These are phyloP conservation scores for Teratosphaeria viscida DNA, from an alignment of 2,329 filamentous ascomycete genomes.

Conservation along the genomic window DNA sequence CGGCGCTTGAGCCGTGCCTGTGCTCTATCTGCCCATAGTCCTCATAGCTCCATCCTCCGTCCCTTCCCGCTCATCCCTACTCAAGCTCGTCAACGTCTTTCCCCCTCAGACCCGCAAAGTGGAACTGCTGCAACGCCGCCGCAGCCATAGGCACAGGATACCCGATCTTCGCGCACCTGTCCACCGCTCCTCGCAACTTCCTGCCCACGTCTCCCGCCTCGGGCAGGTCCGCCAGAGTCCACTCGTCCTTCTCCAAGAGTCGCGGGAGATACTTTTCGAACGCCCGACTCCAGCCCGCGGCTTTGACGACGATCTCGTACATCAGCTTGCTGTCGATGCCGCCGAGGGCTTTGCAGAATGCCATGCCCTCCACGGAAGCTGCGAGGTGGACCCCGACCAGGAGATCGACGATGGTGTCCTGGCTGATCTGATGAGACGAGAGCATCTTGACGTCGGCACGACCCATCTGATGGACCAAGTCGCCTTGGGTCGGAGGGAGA, in stretches of 20 bases:
- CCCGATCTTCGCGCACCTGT: conserved; percentile 25
- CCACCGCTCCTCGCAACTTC: conserved; percentile 32
- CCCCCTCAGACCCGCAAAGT: conserved; percentile 18
- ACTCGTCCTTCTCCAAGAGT: conserved; percentile 26
- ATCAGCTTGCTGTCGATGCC: conserved; percentile 34
- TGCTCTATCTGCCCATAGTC: not conserved
- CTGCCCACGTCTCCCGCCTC: conserved; percentile 28
- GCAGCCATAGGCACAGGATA: conserved; percentile 27
- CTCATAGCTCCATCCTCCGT: not conserved
- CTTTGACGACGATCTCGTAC: conserved; percentile 37
- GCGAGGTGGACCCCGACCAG: conserved; percentile 40
- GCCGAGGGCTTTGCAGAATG: conserved; percentile 36
- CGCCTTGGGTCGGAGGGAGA: conserved; percentile 23
- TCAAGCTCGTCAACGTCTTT: conserved; percentile 9
- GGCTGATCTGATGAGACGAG: conserved; percentile 21
- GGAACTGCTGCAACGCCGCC: conserved; percentile 25
- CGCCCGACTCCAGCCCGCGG: conserved; percentile 37
- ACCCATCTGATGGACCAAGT: conserved; percentile 23
- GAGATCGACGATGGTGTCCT: conserved; percentile 30
- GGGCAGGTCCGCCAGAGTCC: conserved; percentile 26
- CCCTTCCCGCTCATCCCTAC: conserved; percentile 2
- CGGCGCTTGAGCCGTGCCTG: not conserved
- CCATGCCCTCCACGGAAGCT: conserved; percentile 38
- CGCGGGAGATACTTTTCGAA: conserved; percentile 30
- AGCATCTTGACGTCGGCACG: conserved; percentile 29